Conservation (phyloP, 169 alveolate genomes). For the Perkinsus olseni region DNA sequence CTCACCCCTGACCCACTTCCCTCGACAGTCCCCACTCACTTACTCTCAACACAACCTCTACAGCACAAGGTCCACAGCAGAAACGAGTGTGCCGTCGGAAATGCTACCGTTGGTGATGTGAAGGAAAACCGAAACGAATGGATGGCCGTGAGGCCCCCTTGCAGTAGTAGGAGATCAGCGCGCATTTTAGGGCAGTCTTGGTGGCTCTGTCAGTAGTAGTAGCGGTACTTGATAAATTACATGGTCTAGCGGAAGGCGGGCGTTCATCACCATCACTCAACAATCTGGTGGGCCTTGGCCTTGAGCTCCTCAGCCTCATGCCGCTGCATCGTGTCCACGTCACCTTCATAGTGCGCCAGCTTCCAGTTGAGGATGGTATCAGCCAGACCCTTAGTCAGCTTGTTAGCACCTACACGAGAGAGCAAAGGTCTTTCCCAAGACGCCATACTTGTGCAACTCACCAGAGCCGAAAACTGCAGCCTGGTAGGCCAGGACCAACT, state of each 20-base stretch:
- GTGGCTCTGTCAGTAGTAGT: constrained; percentile 8
- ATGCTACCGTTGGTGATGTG: neutral
- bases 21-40: neutral
- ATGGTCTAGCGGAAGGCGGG: constrained; percentile 11
- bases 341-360: constrained; percentile 33
- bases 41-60: neutral
- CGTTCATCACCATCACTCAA: neutral
- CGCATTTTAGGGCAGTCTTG: neutral
- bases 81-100: neutral
- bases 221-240: constrained; percentile 12
- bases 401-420: constrained; percentile 11
- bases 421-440: neutral
- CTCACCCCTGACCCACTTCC: too few relatives aligned
- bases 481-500: constrained; percentile 59
- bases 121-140: neutral
- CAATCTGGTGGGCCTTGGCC: neutral
- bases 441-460: neutral
- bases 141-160: neutral
- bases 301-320: constrained; percentile 17
- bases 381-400: constrained; percentile 56
- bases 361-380: constrained; percentile 59
- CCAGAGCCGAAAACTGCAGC: constrained; percentile 66
- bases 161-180: neutral
- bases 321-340: constrained; percentile 14
- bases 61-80: neutral